Conservation (phyloP, 176 grass and related monocot genomes). For the Musa troglodytarum region DNA sequence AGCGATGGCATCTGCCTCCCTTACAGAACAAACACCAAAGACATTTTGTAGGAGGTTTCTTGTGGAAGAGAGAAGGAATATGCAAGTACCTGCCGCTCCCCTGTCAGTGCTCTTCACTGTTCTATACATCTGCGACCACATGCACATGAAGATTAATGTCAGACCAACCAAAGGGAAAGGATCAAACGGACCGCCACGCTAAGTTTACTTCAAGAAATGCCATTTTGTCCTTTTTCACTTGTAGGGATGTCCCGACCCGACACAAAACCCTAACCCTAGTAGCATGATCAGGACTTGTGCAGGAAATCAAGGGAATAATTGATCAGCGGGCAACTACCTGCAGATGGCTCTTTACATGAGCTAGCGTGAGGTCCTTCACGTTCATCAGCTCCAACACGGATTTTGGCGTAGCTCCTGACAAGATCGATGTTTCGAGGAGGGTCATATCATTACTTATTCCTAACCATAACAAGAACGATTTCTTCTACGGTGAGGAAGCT, state of each 20-base stretch:
- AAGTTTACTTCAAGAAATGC: constrained; percentile 12
- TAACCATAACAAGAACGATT: background rate
- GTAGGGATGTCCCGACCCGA: constrained; percentile 20
- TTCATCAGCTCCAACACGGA: constrained; percentile 99
- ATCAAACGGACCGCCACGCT: too few relatives aligned
- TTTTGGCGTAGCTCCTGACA: constrained; percentile 92
- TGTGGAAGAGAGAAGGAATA: too few relatives aligned
- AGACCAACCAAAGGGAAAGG: background rate
- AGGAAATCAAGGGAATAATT: too few relatives aligned
- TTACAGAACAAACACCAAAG: constrained; percentile 8
- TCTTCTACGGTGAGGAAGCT: background rate
- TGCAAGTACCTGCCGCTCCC: constrained; percentile 35
- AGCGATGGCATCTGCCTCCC: background rate
- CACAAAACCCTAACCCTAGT: constrained; percentile 25
- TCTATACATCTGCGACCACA: constrained; percentile 84
- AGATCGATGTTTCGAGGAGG: background rate
- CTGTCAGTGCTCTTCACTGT: constrained; percentile 92
- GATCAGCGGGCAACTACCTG: constrained; percentile 38
- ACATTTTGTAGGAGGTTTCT: background rate
- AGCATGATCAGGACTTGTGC: too few relatives aligned
- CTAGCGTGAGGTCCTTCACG: constrained; percentile 91
- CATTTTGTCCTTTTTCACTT: constrained; percentile 30
- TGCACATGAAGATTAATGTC: background rate
- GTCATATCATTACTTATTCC: background rate
- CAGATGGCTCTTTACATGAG: constrained; percentile 99